phyloP scores from a whole-genome alignment of 2,329 filamentous ascomycete genomes.

The Fusarium subglutinans region DNA sequence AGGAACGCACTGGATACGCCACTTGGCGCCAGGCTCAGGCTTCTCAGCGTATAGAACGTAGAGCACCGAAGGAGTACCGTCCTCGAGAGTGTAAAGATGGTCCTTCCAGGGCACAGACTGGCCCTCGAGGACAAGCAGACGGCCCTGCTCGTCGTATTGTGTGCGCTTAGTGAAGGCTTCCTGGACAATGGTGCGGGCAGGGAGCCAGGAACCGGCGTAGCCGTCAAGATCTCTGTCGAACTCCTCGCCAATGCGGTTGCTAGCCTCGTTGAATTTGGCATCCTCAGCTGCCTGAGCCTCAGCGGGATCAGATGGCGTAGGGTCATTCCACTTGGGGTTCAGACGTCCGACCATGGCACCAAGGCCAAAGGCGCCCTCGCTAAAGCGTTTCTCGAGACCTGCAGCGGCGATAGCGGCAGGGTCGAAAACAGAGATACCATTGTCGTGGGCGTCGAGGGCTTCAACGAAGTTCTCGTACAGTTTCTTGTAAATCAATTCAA shows the following conservation, averaged over 20 bases:
- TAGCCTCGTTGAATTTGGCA: conserved; percentile 79
- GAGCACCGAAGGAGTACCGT: conserved; percentile 67
- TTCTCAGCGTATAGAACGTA: conserved; percentile 95
- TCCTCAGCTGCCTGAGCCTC: conserved; percentile 80
- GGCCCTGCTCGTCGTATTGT: conserved; percentile 76
- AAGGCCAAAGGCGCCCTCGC: conserved; percentile 82
- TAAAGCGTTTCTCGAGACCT: conserved; percentile 83
- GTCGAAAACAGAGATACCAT: conserved; percentile 88
- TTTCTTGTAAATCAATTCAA: conserved; percentile 83
- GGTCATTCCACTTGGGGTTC: conserved; percentile 85
- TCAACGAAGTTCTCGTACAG: conserved; percentile 94
- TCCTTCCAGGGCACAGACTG: conserved; percentile 95
- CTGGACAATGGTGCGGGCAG: conserved; percentile 82
- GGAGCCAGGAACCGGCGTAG: conserved; percentile 82
- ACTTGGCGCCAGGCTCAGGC: conserved; percentile 78
- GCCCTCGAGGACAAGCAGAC: conserved; percentile 80
- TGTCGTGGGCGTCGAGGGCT: conserved; percentile 97
- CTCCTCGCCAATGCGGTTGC: conserved; percentile 85
- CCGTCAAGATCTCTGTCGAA: conserved; percentile 85
- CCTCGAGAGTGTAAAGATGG: conserved; percentile 89
- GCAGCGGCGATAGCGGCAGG: conserved; percentile 72
- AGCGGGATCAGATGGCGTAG: conserved; percentile 58
- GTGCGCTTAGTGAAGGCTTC: conserved; percentile 76
- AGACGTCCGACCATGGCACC: conserved; percentile 83
- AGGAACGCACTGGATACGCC: conserved; percentile 94